Evolutionary conservation across 176 grass and related monocot species (phyloP).

Genomic region (Eremochloa ophiuroides): DNA sequence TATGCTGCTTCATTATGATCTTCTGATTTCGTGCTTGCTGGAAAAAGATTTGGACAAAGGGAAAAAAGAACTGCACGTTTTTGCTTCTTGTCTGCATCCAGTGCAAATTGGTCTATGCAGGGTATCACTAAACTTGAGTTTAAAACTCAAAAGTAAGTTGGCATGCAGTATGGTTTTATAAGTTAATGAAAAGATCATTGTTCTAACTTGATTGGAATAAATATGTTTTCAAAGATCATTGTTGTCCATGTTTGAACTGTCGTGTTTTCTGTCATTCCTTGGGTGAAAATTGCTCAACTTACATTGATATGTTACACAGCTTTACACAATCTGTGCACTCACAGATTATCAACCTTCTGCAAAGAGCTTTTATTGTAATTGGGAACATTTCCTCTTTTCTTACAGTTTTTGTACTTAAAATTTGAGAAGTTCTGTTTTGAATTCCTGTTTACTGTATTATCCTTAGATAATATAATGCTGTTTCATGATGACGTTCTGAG

Average conservation of each 20-base stretch:
- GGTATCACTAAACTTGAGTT: conserved; percentile 5
- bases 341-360: not conserved
- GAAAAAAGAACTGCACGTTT: not conserved
- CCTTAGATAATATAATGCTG: not conserved
- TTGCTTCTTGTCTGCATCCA: not conserved
- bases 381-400: not conserved
- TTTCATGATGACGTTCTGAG: conserved; percentile 10
- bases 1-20: not conserved
- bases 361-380: not conserved
- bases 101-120: not conserved
- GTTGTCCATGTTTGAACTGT: not conserved
- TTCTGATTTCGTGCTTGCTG: not conserved
- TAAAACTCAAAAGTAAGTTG: not conserved
- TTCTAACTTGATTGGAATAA: not conserved
- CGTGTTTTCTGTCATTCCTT: not conserved
- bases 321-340: conserved; percentile 2
- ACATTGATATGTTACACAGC: not conserved
- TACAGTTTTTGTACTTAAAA: not conserved
- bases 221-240: not conserved
- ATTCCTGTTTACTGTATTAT: not conserved
- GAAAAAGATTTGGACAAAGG: not conserved
- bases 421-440: not conserved
- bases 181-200: not conserved
- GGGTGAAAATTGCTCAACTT: not conserved
- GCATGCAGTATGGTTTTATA: not conserved